Conservation (phyloP, 352 stramenopile genomes). For the Saprolegnia diclina region DNA sequence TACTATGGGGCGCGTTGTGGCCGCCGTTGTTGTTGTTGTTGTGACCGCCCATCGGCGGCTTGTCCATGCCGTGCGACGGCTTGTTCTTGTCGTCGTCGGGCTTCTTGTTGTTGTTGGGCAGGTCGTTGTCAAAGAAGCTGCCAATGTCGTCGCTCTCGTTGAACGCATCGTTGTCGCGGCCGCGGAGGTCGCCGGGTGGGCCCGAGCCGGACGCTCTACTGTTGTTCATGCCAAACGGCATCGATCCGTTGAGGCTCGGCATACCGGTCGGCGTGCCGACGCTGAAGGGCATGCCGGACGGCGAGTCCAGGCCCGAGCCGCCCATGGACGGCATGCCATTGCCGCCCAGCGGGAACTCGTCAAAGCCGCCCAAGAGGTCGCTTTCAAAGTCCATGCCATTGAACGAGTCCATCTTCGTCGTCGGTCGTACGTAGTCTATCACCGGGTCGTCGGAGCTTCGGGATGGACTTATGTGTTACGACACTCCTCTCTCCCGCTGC, state of each 20-base stretch:
- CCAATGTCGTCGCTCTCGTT: slow-evolving; percentile 15
- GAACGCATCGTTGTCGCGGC: slow-evolving; percentile 21
- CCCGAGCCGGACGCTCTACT: slow-evolving; percentile 1
- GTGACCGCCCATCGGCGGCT: slow-evolving; percentile 11
- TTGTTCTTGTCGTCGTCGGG: slow-evolving; percentile 35
- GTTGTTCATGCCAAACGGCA: slow-evolving; percentile 6
- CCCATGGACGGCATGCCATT: slow-evolving; percentile 9
- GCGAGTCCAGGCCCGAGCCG: slow-evolving; percentile 20
- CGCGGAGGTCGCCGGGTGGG: neutral
- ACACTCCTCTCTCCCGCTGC: slow-evolving; percentile 20
- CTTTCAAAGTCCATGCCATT: slow-evolving; percentile 21
- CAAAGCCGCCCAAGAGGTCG: slow-evolving; percentile 22
- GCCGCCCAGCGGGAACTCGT: slow-evolving; percentile 17
- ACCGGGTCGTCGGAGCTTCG: slow-evolving; percentile 1
- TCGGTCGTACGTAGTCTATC: neutral
- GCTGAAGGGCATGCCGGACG: slow-evolving; percentile 54
- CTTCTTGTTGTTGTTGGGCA: slow-evolving; percentile 35
- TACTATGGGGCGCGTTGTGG: slow-evolving; percentile 28
- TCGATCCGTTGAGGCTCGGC: slow-evolving; percentile 50
- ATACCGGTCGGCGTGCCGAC: slow-evolving; percentile 79
- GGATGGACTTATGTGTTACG: slow-evolving; percentile 6
- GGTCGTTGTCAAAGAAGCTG: slow-evolving; percentile 62
- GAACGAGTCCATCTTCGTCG: slow-evolving; percentile 22
- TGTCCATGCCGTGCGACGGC: slow-evolving; percentile 27
- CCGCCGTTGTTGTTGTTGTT: slow-evolving; percentile 25